Evolutionary conservation across 202 grass and related monocot genomes (phyloP).

Genomic region (Hordeum pubiflorum): DNA sequence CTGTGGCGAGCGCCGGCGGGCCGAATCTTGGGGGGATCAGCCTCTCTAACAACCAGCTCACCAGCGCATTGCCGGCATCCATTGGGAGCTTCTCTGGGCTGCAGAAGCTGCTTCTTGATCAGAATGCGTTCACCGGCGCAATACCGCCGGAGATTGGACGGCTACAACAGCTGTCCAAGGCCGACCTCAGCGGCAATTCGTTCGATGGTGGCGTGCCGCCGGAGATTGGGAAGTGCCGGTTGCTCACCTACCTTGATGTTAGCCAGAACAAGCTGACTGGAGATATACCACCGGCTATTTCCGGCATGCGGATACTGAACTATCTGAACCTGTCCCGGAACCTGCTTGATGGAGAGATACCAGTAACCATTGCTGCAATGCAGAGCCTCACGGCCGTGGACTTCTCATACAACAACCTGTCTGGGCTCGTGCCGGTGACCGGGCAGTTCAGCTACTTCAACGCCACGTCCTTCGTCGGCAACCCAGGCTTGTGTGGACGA

Average conservation of each 20-base stretch:
- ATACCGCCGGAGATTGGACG: slow-evolving; percentile 70
- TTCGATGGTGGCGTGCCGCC: slow-evolving; percentile 48
- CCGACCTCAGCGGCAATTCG: slow-evolving; percentile 68
- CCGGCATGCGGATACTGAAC: slow-evolving; percentile 76
- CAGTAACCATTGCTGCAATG: slow-evolving; percentile 68
- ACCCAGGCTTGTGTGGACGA: slow-evolving; percentile 63
- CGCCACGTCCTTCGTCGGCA: slow-evolving; percentile 79
- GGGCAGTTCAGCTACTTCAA: slow-evolving; percentile 99
- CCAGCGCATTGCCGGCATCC: slow-evolving; percentile 50
- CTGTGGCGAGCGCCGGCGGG: slow-evolving; percentile 26
- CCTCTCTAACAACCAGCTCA: slow-evolving; percentile 90
- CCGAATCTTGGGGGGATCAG: slow-evolving; percentile 63
- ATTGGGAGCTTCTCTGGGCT: slow-evolving; percentile 86
- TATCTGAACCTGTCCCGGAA: slow-evolving; percentile 89
- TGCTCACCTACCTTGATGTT: slow-evolving; percentile 79
- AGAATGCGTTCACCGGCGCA: slow-evolving; percentile 62
- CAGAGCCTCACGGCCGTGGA: slow-evolving; percentile 96
- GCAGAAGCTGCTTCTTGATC: slow-evolving; percentile 84
- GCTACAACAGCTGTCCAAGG: slow-evolving; percentile 78
- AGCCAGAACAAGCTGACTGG: slow-evolving; percentile 75
- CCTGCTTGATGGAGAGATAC: slow-evolving; percentile 70
- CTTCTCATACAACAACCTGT: slow-evolving; percentile 97
- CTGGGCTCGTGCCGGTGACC: slow-evolving; percentile 68
- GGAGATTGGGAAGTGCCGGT: slow-evolving; percentile 68
- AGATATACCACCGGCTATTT: slow-evolving; percentile 58